Conservation (phyloP, 176 grass and related monocot genomes). For the maize (Zea mays) region DNA sequence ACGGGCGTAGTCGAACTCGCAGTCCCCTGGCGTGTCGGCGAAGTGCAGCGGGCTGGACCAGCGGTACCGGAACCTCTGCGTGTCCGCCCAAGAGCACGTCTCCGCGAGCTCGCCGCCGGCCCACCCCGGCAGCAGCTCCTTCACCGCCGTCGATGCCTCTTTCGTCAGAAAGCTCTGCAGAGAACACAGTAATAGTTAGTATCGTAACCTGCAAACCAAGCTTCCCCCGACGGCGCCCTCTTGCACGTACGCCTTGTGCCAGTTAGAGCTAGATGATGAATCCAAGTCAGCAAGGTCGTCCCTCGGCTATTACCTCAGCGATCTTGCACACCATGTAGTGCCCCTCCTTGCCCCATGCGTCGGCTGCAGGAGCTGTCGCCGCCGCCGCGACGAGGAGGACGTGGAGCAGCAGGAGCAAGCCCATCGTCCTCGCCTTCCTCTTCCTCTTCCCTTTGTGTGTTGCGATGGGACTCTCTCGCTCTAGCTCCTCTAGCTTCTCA, state of each 20-base stretch:
- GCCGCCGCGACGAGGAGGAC: slow-evolving; percentile 23
- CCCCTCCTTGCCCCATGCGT: slow-evolving; percentile 65
- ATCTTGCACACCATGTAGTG: slow-evolving; percentile 85
- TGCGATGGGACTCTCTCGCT: neutral
- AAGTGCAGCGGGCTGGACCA: slow-evolving; percentile 74
- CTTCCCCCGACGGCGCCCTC: neutral
- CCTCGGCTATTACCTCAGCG: slow-evolving; percentile 49
- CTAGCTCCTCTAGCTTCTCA: neutral
- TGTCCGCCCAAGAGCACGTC: slow-evolving; percentile 67
- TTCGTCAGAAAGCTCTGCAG: slow-evolving; percentile 55
- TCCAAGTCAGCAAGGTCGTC: too few species aligned
- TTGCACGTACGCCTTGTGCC: too few species aligned
- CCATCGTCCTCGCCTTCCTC: neutral
- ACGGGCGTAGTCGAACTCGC: slow-evolving; percentile 63
- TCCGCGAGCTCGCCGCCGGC: slow-evolving; percentile 55
- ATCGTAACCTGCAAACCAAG: neutral
- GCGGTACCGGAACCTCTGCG: slow-evolving; percentile 43
- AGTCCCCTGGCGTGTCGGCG: slow-evolving; percentile 55
- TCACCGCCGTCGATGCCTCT: slow-evolving; percentile 44
- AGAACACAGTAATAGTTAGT: too few species aligned
- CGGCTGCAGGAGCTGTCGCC: slow-evolving; percentile 27
- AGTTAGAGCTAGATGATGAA: too few species aligned
- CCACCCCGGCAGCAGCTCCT: slow-evolving; percentile 51
- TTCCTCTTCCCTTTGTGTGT: neutral
- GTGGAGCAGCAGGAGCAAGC: neutral